Base-by-base conservation (phyloP, 768 basidiomycete species). In the Atractiella rhizophila region DNA sequence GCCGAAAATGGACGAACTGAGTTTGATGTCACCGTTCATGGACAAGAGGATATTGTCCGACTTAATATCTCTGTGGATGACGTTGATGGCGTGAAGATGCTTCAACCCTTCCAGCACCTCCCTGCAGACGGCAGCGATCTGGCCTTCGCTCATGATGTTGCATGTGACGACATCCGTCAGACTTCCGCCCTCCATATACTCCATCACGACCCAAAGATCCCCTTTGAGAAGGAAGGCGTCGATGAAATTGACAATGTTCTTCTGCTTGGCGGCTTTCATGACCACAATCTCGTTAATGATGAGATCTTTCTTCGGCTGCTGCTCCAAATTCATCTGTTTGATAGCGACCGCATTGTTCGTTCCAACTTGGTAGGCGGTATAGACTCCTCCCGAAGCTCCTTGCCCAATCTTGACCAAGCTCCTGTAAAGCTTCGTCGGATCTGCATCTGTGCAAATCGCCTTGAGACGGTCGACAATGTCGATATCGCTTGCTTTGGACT, bases 241-340 rank as follows among this genome's bases (percentile, higher is more conserved):
- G 55, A 94, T 94, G 62, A 83, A 98, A 59, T 98, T 94, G 64
- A 98, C 88, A 51, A 96, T 94, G 57, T 98, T 98, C 15, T 45
- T 35, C n/a, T 85, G 83, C 27, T 80, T 69, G 15, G 79, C 80
- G 19, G 82, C 74, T 19, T 86, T 79, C 91, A 98, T 96, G 56
- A 96, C 91, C 48, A 98, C 71, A 50, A 96, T 96, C 61, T 98
- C 91, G 61, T 98, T 96, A 64, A 98, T 96, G 64, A 98, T 96
- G 37, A 98, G 68, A 56, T 96, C 88, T 61, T 96, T 94, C 68
- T 96, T 96, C 30, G 91, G 91, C 55, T 96, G 91, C 63, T 96
- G 91, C 61, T 96, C 86, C 24, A 98, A 68, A 65, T 98, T 91
- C 91, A 96, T 98, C 61, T 96, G 88, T 61, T 98, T 98, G 69